phyloP scores from a whole-genome alignment of 805 yeast genomes.

The Kazachstania viticola region DNA sequence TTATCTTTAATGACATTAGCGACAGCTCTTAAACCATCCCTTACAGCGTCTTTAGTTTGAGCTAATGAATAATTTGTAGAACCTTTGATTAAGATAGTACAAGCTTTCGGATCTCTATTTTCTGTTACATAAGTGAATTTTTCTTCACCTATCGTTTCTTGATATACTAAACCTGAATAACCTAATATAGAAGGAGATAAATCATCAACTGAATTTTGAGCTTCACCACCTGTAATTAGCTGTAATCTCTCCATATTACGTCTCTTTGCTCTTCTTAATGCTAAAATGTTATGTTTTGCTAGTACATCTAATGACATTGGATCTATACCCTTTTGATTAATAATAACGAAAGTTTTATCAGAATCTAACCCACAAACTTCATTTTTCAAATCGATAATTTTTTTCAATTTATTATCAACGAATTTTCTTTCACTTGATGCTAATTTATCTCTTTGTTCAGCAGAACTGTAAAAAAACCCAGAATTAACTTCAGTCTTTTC shows the following conservation, averaged over 20 bases:
- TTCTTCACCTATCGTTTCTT: conserved; percentile 92
- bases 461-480: conserved; percentile 85
- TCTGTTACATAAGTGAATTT: conserved; percentile 94
- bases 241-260: conserved; percentile 98
- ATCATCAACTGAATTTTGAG: conserved; percentile 95
- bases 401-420: conserved; percentile 84
- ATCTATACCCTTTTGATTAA: conserved; percentile 97
- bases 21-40: conserved; percentile 94
- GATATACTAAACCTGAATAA: conserved; percentile 80
- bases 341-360: conserved; percentile 75
- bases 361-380: conserved; percentile 73
- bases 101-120: conserved; percentile 77
- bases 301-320: conserved; percentile 93
- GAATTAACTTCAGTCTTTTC: conserved; percentile 97
- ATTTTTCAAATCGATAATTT: conserved; percentile 87
- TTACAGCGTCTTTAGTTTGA: conserved; percentile 92
- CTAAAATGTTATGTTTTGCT: conserved; percentile 86
- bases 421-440: conserved; percentile 89
- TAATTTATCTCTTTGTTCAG: conserved; percentile 91
- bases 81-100: conserved; percentile 86
- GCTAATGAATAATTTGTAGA: conserved; percentile 80
- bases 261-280: conserved; percentile 95
- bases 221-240: conserved; percentile 92
- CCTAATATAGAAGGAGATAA: conserved; percentile 72
- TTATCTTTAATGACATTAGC: conserved; percentile 82